Evolutionary conservation across 768 basidiomycete genomes (phyloP).

Genomic region (Pleurotus sapidus): DNA sequence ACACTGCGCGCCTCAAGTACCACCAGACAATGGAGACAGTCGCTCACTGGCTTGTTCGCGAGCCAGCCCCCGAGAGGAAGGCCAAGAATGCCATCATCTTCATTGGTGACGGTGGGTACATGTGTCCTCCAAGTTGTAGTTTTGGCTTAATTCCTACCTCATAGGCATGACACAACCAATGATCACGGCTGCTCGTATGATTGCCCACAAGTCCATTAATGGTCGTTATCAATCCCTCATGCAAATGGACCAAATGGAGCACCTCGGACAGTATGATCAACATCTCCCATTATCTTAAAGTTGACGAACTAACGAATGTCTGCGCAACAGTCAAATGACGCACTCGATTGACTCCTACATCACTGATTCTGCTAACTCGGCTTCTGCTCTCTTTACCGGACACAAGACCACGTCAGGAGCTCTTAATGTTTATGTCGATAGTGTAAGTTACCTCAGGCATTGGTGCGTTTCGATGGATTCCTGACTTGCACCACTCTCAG

Average conservation of each 20-base stretch:
- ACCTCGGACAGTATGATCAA: constrained; percentile 34
- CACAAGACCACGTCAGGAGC: constrained; percentile 42
- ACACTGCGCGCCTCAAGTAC: constrained; percentile 35
- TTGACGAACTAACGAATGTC: not conserved
- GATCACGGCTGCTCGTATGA: constrained; percentile 44
- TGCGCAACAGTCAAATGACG: constrained; percentile 38
- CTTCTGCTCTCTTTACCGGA: constrained; percentile 41
- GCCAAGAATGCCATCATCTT: constrained; percentile 45
- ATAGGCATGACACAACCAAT: constrained; percentile 47
- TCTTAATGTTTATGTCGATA: constrained; percentile 39
- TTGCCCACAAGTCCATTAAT: constrained; percentile 43
- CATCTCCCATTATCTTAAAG: not conserved
- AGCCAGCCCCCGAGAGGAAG: constrained; percentile 28
- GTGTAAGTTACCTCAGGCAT: constrained; percentile 22
- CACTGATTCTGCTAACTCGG: constrained; percentile 46
- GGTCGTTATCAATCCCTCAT: constrained; percentile 41
- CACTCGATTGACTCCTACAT: constrained; percentile 46
- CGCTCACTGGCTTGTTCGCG: constrained; percentile 36
- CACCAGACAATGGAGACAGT: constrained; percentile 30
- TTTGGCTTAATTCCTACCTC: not conserved
- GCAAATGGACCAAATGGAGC: constrained; percentile 48
- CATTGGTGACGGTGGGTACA: constrained; percentile 39
- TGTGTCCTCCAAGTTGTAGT: not conserved
- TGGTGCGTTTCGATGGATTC: not conserved
- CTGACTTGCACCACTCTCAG: constrained; percentile 15